Conservation (phyloP, 352 stramenopile species). For the Globisporangium parvum region DNA sequence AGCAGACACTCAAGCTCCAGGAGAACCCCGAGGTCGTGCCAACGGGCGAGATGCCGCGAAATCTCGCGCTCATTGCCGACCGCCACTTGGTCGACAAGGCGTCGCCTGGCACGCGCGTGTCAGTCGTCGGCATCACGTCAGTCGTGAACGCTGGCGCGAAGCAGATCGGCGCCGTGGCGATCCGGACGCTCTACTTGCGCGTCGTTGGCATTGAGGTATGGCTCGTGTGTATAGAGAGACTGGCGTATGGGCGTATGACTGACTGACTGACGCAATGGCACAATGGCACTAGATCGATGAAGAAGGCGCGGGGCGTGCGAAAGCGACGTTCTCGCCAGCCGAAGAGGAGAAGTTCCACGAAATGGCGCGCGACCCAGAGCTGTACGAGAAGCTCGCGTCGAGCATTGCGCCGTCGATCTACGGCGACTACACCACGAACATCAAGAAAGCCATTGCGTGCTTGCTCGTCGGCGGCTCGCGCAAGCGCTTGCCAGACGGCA, state of each 20-base stretch:
- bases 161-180: slow-evolving; percentile 75
- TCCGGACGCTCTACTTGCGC: slow-evolving; percentile 93
- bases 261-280: not conserved
- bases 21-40: slow-evolving; percentile 95
- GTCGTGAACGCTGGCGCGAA: slow-evolving; percentile 85
- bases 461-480: slow-evolving; percentile 89
- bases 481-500: slow-evolving; percentile 98
- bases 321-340: slow-evolving; percentile 90
- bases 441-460: slow-evolving; percentile 92
- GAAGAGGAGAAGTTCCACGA: slow-evolving; percentile 98
- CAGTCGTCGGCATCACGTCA: slow-evolving; percentile 93
- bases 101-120: slow-evolving; percentile 94
- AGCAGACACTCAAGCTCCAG: slow-evolving; percentile 98
- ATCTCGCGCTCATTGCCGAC: slow-evolving; percentile 93
- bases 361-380: slow-evolving; percentile 84
- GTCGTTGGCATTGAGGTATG: slow-evolving; percentile 92
- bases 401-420: slow-evolving; percentile 98
- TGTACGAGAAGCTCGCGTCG: slow-evolving; percentile 92
- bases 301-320: slow-evolving; percentile 85
- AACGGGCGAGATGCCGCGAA: slow-evolving; percentile 98
- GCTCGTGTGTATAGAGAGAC: not conserved
- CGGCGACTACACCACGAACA: slow-evolving; percentile 95
- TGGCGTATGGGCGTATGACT: not conserved
- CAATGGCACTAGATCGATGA: slow-evolving; percentile 66
- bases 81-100: slow-evolving; percentile 94